These are phyloP conservation scores for Ceratocystis colombiana DNA, from an alignment of 2,329 filamentous ascomycete genomes.

Conservation along the genomic window DNA sequence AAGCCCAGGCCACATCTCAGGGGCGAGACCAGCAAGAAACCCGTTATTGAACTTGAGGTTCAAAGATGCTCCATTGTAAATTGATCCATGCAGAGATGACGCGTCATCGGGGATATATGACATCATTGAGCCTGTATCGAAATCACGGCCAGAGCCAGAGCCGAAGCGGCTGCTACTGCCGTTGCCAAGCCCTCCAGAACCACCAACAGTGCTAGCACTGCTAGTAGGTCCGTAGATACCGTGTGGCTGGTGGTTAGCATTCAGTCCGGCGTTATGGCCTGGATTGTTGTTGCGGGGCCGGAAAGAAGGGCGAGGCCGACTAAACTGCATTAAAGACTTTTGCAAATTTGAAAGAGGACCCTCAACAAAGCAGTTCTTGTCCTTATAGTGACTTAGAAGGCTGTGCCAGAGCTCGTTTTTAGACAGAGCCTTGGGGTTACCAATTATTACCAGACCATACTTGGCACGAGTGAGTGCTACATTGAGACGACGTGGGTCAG, in stretches of 20 bases:
- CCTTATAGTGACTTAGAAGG: slow-evolving; percentile 90
- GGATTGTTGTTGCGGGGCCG: slow-evolving; percentile 42
- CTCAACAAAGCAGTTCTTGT: slow-evolving; percentile 89
- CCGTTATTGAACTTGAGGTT: slow-evolving; percentile 79
- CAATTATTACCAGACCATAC: slow-evolving; percentile 90
- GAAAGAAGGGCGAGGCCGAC: slow-evolving; percentile 83
- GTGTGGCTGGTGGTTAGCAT: slow-evolving; percentile 10
- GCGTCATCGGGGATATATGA: slow-evolving; percentile 97
- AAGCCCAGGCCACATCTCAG: slow-evolving; percentile 79
- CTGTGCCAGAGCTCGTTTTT: slow-evolving; percentile 99
- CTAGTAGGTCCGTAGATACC: slow-evolving; percentile 27
- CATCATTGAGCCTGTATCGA: slow-evolving; percentile 77
- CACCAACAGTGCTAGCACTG: slow-evolving; percentile 8
- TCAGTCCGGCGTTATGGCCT: not conserved
- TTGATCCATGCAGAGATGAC: slow-evolving; percentile 87
- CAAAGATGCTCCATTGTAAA: slow-evolving; percentile 74
- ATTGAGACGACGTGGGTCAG: slow-evolving; percentile 91
- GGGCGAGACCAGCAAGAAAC: slow-evolving; percentile 76
- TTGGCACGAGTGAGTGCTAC: slow-evolving; percentile 95
- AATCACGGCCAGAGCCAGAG: slow-evolving; percentile 40
- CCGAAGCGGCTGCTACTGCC: slow-evolving; percentile 31
- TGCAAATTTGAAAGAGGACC: slow-evolving; percentile 94
- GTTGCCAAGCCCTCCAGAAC: slow-evolving; percentile 23
- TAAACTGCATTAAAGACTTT: slow-evolving; percentile 88
- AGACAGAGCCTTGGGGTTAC: slow-evolving; percentile 92